A percentile compares a stretch with the other conserved stretches of the same genome.
phyloP scores from a whole-genome alignment of 2,329 filamentous ascomycete species.

The Cercospora zeina region DNA sequence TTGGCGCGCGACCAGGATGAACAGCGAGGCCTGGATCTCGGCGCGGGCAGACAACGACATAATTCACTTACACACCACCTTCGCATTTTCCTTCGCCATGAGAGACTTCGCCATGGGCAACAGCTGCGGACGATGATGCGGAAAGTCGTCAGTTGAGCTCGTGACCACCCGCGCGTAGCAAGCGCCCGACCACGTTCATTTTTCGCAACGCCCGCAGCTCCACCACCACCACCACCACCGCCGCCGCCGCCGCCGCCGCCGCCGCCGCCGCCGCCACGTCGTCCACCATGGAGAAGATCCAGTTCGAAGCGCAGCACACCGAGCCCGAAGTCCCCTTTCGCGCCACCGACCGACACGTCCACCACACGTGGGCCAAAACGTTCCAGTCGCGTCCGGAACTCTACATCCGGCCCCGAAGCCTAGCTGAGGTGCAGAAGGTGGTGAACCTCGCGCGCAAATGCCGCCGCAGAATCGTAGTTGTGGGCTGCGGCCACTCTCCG shows the following conservation, averaged over 20 bases:
- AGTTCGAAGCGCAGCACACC: conserved; percentile 57
- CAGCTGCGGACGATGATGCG: conserved; percentile 12
- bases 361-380: conserved; percentile 93
- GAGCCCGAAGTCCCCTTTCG: conserved; percentile 72
- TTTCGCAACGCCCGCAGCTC: not conserved
- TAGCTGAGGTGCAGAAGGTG: conserved; percentile 79
- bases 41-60: not conserved
- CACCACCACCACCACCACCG: not conserved
- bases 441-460: conserved; percentile 78
- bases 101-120: conserved; percentile 1
- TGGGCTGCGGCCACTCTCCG: conserved; percentile 91
- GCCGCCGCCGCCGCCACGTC: not conserved
- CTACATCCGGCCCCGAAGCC: conserved; percentile 78
- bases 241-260: not conserved
- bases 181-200: not conserved
- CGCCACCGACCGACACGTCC: conserved; percentile 68
- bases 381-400: conserved; percentile 88
- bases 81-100: not conserved
- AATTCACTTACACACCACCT: not conserved
- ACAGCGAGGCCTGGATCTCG: not conserved
- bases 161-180: conserved; percentile 9
- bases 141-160: conserved; percentile 1
- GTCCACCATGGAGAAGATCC: conserved; percentile 24
- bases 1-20: conserved; percentile 6
- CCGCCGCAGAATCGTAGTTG: conserved; percentile 76